Conservation (phyloP, 441 rosid species). For the Viola pubescens region DNA sequence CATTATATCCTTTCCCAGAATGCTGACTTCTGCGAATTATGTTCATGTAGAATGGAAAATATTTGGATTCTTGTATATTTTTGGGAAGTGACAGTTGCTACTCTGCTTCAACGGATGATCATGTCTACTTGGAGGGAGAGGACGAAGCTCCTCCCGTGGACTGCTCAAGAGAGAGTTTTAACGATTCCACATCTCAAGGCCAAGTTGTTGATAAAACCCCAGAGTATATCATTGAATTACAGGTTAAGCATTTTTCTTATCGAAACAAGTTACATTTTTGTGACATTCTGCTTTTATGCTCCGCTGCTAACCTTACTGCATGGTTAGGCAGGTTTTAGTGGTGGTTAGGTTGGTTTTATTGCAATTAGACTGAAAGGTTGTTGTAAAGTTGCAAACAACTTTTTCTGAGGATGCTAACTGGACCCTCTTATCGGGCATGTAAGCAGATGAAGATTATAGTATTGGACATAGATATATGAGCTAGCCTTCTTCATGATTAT, state of each 20-base stretch:
- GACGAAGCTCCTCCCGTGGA: slow-evolving; percentile 31
- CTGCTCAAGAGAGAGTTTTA: slow-evolving; percentile 31
- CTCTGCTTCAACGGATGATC: slow-evolving; percentile 61
- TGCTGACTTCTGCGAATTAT: slow-evolving; percentile 13
- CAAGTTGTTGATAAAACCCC: slow-evolving; percentile 39
- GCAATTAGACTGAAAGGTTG: no score
- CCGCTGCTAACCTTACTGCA: no score
- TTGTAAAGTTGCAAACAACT: no score
- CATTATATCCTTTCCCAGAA: neutral
- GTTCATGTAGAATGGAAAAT: slow-evolving; percentile 64
- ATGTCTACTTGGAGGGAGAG: slow-evolving; percentile 51
- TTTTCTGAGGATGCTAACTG: no score
- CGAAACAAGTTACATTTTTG: no score
- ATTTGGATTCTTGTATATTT: slow-evolving; percentile 79
- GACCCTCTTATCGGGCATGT: no score
- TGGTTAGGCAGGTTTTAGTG: no score
- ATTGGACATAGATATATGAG: no score
- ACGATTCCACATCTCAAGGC: slow-evolving; percentile 34
- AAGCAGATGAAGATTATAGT: no score
- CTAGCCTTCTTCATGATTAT: no score
- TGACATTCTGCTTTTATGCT: no score
- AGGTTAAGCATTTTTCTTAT: slow-evolving; percentile 36
- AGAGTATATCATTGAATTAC: slow-evolving; percentile 71
- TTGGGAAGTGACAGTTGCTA: slow-evolving; percentile 84
- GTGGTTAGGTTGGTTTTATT: no score